These are phyloP conservation scores for Macadamia integrifolia DNA, from an alignment of 164 flowering plant species.

Conservation along the genomic window DNA sequence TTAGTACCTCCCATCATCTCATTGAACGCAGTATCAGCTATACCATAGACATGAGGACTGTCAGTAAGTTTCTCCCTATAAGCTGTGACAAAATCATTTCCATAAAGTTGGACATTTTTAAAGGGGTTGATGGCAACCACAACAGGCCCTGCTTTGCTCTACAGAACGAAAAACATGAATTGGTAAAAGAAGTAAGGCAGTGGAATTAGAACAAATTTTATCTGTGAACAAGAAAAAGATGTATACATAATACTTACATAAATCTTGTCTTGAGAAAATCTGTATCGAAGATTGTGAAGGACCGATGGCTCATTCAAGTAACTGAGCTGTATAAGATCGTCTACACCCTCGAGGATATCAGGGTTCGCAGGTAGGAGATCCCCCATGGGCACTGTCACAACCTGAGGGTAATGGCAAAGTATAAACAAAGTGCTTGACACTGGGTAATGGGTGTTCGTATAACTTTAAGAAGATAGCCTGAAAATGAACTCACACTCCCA, in stretches of 20 bases:
- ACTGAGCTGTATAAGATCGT: slow-evolving; percentile 86
- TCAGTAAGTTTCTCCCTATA: slow-evolving; percentile 49
- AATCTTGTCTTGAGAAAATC: slow-evolving; percentile 57
- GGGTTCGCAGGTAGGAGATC: slow-evolving; percentile 89
- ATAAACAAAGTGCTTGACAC: not conserved
- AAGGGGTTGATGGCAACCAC: slow-evolving; percentile 93
- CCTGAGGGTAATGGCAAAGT: slow-evolving; percentile 31
- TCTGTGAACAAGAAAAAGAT: not conserved
- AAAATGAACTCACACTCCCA: slow-evolving; percentile 58
- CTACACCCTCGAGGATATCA: slow-evolving; percentile 69
- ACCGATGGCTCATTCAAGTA: slow-evolving; percentile 97
- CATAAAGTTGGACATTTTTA: slow-evolving; percentile 56
- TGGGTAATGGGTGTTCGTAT: not conserved
- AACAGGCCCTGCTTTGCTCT: slow-evolving; percentile 97
- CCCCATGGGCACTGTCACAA: slow-evolving; percentile 43
- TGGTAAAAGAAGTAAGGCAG: slow-evolving; percentile 3
- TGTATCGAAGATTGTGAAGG: slow-evolving; percentile 67
- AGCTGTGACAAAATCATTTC: slow-evolving; percentile 45
- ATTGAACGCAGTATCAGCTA: slow-evolving; percentile 63
- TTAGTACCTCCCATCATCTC: slow-evolving; percentile 76
- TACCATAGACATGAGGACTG: slow-evolving; percentile 77
- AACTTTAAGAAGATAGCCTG: not conserved
- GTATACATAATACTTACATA: slow-evolving; percentile 48
- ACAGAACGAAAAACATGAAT: slow-evolving; percentile 16
- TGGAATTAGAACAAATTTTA: not conserved